A percentile compares a stretch with the other conserved stretches of the same genome.
Conservation (phyloP, 768 basidiomycete species). For the Lactarius vividus region DNA sequence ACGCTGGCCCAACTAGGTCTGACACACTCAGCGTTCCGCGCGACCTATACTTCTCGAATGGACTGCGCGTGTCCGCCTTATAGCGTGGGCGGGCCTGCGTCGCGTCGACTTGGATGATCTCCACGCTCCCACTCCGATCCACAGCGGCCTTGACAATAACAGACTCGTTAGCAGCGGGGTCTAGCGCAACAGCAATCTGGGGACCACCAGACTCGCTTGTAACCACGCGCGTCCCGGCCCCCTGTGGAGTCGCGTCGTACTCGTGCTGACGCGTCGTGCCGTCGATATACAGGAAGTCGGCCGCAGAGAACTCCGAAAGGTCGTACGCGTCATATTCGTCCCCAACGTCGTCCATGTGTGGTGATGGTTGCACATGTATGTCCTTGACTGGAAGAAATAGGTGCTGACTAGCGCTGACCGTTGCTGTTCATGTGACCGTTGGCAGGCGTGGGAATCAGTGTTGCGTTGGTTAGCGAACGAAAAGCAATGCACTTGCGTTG, state of each 20-base stretch:
- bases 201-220: constrained; percentile 24
- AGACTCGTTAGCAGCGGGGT: constrained; percentile 18
- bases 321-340: constrained; percentile 29
- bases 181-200: constrained; percentile 19
- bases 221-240: background rate
- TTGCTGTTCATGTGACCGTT: background rate
- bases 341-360: constrained; percentile 7
- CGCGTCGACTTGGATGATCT: background rate
- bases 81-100: background rate
- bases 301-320: constrained; percentile 26
- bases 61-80: constrained; percentile 9
- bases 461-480: too few species aligned
- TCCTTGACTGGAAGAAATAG: background rate
- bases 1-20: constrained; percentile 27
- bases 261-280: constrained; percentile 6
- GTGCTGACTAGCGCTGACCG: background rate
- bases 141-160: constrained; percentile 17
- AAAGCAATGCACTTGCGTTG: too few species aligned
- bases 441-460: background rate
- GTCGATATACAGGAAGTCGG: constrained; percentile 23
- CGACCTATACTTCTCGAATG: constrained; percentile 16
- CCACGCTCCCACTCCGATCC: background rate
- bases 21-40: constrained; percentile 23
- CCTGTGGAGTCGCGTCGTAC: background rate
- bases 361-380: constrained; percentile 1